Percentiles rank a stretch among this genome's conserved stretches.
These are phyloP conservation scores for Rhododendron kiyosumense DNA, from an alignment of 148 eudicot genomes.

Conservation along the genomic window DNA sequence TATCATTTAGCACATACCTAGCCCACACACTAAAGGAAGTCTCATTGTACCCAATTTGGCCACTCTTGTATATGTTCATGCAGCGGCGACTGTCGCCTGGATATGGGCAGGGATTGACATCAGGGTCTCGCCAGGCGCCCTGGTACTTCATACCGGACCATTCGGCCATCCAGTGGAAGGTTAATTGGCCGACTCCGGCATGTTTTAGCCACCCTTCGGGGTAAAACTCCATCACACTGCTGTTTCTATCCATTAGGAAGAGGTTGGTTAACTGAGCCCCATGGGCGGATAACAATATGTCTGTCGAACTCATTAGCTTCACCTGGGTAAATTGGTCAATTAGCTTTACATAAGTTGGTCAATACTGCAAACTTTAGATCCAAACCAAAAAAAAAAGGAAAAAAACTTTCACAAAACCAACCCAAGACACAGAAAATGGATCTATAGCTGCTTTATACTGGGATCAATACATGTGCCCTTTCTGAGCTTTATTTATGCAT, in stretches of 20 bases:
- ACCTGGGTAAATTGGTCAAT: constrained; percentile 37
- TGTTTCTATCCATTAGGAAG: constrained; percentile 75
- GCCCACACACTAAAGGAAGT: constrained; percentile 56
- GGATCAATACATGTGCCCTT: not conserved
- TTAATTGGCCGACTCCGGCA: constrained; percentile 72
- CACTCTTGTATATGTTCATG: constrained; percentile 59
- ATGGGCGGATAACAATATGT: constrained; percentile 64
- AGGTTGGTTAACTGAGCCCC: constrained; percentile 81
- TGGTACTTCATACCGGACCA: constrained; percentile 80
- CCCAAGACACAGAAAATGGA: not conserved
- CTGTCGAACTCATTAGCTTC: constrained; percentile 67
- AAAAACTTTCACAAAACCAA: not conserved
- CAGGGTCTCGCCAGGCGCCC: constrained; percentile 62
- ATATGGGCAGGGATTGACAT: constrained; percentile 43
- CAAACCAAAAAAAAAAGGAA: not conserved
- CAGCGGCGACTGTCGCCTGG: constrained; percentile 54
- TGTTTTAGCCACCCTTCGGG: constrained; percentile 83
- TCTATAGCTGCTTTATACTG: not conserved
- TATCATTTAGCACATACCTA: constrained; percentile 40
- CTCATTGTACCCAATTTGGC: constrained; percentile 48
- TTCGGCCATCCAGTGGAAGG: constrained; percentile 53
- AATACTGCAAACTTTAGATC: not conserved
- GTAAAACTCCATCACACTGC: constrained; percentile 78
- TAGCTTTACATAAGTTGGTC: not conserved
- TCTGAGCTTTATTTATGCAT: not conserved